Evolutionary conservation across 2,329 filamentous ascomycete species (phyloP), one percentile per base, ranked within the genome.

Genomic region (Nemania abortiva): DNA sequence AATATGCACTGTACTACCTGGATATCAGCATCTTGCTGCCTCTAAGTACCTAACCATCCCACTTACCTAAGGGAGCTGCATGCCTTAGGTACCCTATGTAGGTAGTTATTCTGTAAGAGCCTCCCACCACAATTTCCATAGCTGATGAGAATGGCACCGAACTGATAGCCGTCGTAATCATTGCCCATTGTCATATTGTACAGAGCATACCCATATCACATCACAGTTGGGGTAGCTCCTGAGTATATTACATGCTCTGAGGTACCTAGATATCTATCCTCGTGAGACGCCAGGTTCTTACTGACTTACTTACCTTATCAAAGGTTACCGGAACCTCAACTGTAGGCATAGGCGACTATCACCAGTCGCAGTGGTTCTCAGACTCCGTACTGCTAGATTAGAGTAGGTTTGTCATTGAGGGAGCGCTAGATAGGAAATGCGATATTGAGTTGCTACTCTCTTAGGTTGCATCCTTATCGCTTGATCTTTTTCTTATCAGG

Each of bases 401-500:
- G 61, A 56, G 27, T 2, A 34, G 18, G 22, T 11, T 59, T 47
- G 47, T 22, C 20, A 13, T 34, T 37, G 18, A 60, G 5, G 24
- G 24, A 61, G 13, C 52, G 49, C 31, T 27, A 11, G 49, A 24
- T 15, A 15, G 15, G 27, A 10, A 37, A 18, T 24, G 37, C 39
- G 7, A 31, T 24, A 50, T 52, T 49, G 42, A 53, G 63, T 22
- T 55, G 34, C 9, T 15, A 50, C 24, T 65, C 37, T 56, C 55
- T 56, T 45, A 54, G 50, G 63, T 22, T 57, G 24, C 13, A 18
- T 37, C 34, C 18, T 85, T 80, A 88, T 75, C 86, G 83, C 80
- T 86, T 89, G 2, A 82, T 79, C 77, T 82, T 87, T 79, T 90
- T 90, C 82, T 90, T 92, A 39, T 92, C 88, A n/a, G 88, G 89